Evolutionary conservation across 139 green algal species (phyloP).

Genomic region (Closterium sp.): DNA sequence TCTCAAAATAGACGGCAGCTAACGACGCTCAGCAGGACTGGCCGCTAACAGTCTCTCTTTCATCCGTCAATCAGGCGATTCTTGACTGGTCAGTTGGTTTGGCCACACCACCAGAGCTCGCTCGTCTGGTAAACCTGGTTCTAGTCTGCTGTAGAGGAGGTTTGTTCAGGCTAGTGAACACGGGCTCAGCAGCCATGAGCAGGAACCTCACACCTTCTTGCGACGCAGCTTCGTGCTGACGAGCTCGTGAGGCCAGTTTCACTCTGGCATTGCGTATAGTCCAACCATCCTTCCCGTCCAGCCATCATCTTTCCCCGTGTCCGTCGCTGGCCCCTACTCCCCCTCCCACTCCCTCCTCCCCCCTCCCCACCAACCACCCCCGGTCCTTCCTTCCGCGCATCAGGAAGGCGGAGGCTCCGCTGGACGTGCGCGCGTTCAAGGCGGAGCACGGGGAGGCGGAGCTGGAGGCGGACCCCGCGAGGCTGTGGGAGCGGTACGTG

Average conservation of each 20-base stretch:
- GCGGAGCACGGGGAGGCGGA: not conserved
- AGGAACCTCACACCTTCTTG: not conserved
- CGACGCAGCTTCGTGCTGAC: not conserved
- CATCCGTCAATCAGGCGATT: too few relatives aligned
- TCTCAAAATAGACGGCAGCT: not conserved
- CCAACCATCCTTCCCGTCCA: not conserved
- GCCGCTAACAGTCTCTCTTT: too few relatives aligned
- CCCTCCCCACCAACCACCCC: too few relatives aligned
- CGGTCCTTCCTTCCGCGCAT: not conserved
- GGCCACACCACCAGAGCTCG: not conserved
- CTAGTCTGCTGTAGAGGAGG: too few relatives aligned
- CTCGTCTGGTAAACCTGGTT: not conserved
- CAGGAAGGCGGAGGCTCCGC: not conserved
- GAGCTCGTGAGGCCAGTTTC: not conserved
- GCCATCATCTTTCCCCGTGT: too few relatives aligned
- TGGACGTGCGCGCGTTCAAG: conserved; percentile 12
- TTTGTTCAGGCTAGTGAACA: not conserved
- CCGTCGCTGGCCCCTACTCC: not conserved
- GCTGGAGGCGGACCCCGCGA: not conserved
- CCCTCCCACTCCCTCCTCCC: not conserved
- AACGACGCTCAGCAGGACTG: not conserved
- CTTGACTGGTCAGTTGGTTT: not conserved
- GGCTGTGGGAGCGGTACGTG: conserved; percentile 32
- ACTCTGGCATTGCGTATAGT: not conserved
- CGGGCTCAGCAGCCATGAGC: not conserved